Base-by-base conservation (phyloP, 306 rosid genomes). In the cucumber (Cucumis sativus) region DNA sequence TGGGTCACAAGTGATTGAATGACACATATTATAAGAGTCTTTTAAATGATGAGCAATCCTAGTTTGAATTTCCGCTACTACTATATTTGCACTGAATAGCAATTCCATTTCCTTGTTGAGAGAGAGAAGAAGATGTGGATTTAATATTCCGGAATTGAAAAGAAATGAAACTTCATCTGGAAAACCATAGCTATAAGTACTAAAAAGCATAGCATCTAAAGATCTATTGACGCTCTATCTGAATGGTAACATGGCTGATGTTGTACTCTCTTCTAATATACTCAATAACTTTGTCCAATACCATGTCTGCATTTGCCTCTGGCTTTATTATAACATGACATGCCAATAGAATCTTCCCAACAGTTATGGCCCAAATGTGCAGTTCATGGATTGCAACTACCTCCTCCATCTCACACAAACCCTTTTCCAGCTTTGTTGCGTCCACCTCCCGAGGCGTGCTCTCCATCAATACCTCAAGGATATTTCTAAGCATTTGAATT, bases 381-480 rank as follows among this genome's bases (percentile, higher is more conserved):
- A 88, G 86, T 78, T 85, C 85, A 16, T 74, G 84, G 79, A 80
- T 77, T 74, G 88, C 84, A 41, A 83, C 82, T 14, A 86, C 84
- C 78, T 87, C 88, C 6, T 83, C 90, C 88, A 89, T 81, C 85
- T 88, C 93, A 60, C 84, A 82, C 15, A 85, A 83, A 58, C 90
- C 85, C 69, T 87, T 89, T 85, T 85, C 89, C 10, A 87, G 83
- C 85, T 81, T 85, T 37, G 88, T 78, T 40, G 88, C 87, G 56
- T 89, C 92, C 15, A 85, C 85, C 81, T 88, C 91, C 60, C 86
- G 71, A 4, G 91, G 93, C 4, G 86, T 89, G 69, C 86, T 85
- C 86, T 89, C 91, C 90, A 85, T 84, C 73, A 85, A 78, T 80
- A 88, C 86, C 82, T 90, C 93, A 56, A 83, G 79, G 78, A 89